Evolutionary conservation across 208 protist species (phyloP).

Genomic region (Trypanosoma boissoni): DNA sequence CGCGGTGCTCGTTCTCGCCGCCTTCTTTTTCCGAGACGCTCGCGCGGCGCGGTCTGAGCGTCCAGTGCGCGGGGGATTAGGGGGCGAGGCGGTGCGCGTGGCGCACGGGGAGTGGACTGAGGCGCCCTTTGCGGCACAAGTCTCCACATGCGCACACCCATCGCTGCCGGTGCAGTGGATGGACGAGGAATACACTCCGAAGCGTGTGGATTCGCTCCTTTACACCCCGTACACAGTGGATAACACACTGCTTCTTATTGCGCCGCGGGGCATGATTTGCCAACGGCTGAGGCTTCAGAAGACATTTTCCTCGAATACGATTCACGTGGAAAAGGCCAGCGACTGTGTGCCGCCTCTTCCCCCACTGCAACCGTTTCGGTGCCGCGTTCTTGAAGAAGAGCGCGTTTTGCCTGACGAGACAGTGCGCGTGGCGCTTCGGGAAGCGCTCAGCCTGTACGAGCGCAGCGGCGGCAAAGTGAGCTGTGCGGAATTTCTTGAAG

Average conservation of each 20-base stretch:
- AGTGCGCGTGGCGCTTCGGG: conserved; percentile 37
- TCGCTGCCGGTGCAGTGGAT: conserved; percentile 75
- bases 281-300: conserved; percentile 48
- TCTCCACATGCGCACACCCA: conserved; percentile 35
- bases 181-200: conserved; percentile 47
- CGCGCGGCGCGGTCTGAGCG: neutral
- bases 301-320: conserved; percentile 45
- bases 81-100: neutral
- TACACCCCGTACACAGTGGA: conserved; percentile 57
- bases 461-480: conserved; percentile 16
- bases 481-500: conserved; percentile 44
- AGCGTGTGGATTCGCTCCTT: conserved; percentile 18
- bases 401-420: conserved; percentile 39
- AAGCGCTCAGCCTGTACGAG: conserved; percentile 40
- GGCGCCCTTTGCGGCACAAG: conserved; percentile 45
- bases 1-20: conserved; percentile 42
- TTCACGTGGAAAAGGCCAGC: conserved; percentile 53
- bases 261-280: conserved; percentile 56
- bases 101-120: no score
- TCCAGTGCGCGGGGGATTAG: no score
- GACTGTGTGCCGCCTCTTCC: conserved; percentile 23
- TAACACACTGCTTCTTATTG: conserved; percentile 60
- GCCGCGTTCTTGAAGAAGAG: conserved; percentile 26
- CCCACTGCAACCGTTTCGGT: conserved; percentile 48
- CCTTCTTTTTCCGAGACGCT: conserved; percentile 44